Evolutionary conservation across 805 yeast species (phyloP), one percentile per base, ranked within the genome.

Genomic region (Candida golubevii): DNA sequence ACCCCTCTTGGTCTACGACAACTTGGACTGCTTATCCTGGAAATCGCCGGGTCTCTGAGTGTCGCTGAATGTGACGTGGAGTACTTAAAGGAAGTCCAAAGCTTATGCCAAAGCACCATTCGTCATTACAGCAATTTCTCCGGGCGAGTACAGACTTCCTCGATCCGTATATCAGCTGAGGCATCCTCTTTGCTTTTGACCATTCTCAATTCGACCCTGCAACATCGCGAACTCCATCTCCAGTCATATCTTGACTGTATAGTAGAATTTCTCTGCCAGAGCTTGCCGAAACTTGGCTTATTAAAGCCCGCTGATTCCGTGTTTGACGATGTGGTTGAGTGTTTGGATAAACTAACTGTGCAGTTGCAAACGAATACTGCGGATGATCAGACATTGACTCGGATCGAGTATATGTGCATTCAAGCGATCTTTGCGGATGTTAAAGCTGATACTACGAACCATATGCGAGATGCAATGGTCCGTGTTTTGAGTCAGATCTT

Each of bases 381-480:
- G 0, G 65, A 79, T 42, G 90, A 84, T 33, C 68, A 65, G 3
- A 54, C 75, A 0, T 56, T 83, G 8, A 80, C 88, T 0, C 77
- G 75, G 48, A 53, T 86, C 27, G 87, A 83, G 47, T 84, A 79
- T 52, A 58, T 79, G 23, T 61, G 75, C 7, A 52, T 70, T 7
- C 60, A 59, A 29, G 51, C 72, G 1, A 56, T 82, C 1, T 80
- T 78, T 50, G 51, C 58, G 23, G 72, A 67, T n/a, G 44, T 48
- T 1, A 53, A 53, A 1, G 32, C 40, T 0, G 31, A 56, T 2
- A 48, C 46, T 7, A 57, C 62, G 5, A 67, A 66, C 12, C 51
- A 57, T 4, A 47, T 74, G 37, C 60, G 62, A 33, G 46, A 32
- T 26, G 56, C 50, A 10, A 53, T 65, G 33, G 55, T 71, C 29